Evolutionary conservation across 2,329 filamentous ascomycete genomes (phyloP), one percentile per base, ranked within the genome.

Genomic region (Hypoxylon sp.): DNA sequence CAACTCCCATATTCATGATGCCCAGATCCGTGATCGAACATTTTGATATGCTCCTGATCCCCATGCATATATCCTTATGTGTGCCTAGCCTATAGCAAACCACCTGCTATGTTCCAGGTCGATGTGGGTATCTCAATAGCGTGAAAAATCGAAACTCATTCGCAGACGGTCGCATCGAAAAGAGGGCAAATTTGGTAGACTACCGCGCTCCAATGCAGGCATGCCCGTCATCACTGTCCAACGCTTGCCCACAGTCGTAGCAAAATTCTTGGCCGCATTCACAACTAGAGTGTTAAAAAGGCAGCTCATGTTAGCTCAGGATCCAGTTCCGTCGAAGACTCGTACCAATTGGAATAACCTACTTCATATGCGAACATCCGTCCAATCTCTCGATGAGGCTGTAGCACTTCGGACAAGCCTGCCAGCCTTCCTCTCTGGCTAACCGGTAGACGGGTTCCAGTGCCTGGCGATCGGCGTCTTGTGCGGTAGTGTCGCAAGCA

Each of bases 321-420:
- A 26, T 43, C 10, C 3, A 10, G 6, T 13, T 19, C 2, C 22
- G 30, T 11, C 15, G 7, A 43, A 48, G 11, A 17, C 11, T 39
- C 1, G 5, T 26, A 37, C 22, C 15, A 10, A 19, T 6, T 2
- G 2, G 19, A 26, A 17, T 46, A 6, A 62, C 66, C 67, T 47
- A 71, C 66, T 1, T 39, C 41, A 72, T 63, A 6, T 65, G 37
- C 26, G 67, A 26, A 28, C 70, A 71, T 17, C 69, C 69, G 15
- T 57, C 64, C 15, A n/a, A 10, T 43, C 65, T 70, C 52, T 70
- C 57, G 13, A 71, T 48, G 8, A 72, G 1, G 11, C 32, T 44
- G 4, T 11, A 13, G 37, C 71, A 72, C 39, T 68, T 68, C 0
- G 68, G 69, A 30, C 71, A 72, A 3, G 51, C 54, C 32, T 69